phyloP scores from a whole-genome alignment of 1,139 yeast species.

The Pneumocystis wakefieldiae region DNA sequence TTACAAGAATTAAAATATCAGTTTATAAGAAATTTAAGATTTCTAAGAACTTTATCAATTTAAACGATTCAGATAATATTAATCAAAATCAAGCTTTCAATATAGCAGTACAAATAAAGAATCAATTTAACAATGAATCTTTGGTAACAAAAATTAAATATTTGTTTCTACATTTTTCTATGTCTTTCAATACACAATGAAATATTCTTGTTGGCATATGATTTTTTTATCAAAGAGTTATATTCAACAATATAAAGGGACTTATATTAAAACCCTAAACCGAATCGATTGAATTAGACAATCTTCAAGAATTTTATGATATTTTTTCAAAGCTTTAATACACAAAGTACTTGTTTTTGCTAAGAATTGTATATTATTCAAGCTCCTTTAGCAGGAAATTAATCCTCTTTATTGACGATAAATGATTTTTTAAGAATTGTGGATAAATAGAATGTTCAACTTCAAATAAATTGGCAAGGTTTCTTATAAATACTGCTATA shows the following conservation, averaged over 20 bases:
- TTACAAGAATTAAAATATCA: too few species aligned
- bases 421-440: background rate
- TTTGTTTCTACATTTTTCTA: background rate
- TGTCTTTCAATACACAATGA: background rate
- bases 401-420: background rate
- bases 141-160: background rate
- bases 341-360: background rate
- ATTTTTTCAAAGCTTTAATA: background rate
- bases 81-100: too few species aligned
- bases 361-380: too few species aligned
- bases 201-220: background rate
- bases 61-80: too few species aligned
- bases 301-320: background rate
- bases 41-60: too few species aligned
- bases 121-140: too few species aligned
- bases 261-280: background rate
- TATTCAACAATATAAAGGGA: background rate
- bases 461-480: background rate
- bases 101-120: too few species aligned
- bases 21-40: too few species aligned
- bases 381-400: background rate
- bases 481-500: background rate
- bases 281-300: background rate
- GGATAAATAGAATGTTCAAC: background rate
- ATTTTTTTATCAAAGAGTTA: background rate